Percentiles rank a stretch among this genome's conserved stretches.
Evolutionary conservation across 1,284 basidiomycete genomes (phyloP).

Genomic region (Sanguinoderma infundibulare): DNA sequence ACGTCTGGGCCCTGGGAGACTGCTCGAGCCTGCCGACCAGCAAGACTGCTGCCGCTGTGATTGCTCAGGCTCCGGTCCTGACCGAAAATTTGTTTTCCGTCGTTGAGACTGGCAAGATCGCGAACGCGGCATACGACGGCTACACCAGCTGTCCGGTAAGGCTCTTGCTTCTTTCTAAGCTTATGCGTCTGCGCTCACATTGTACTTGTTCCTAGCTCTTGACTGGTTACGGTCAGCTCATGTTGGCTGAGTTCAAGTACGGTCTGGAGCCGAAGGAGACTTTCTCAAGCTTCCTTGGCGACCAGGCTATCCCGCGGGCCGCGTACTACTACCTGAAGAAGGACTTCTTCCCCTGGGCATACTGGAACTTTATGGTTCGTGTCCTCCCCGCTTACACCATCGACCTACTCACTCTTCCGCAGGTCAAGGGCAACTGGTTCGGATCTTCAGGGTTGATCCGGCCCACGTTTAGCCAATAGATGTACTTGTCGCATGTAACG

Average conservation of each 20-base stretch:
- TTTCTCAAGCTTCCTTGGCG: slow-evolving; percentile 67
- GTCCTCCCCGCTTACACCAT: neutral
- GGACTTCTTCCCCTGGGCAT: slow-evolving; percentile 88
- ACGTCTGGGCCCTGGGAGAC: slow-evolving; percentile 92
- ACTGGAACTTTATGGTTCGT: slow-evolving; percentile 79
- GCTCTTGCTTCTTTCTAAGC: slow-evolving; percentile 10
- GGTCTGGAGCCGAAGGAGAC: slow-evolving; percentile 87
- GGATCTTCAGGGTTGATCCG: slow-evolving; percentile 56
- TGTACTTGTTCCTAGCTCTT: slow-evolving; percentile 55
- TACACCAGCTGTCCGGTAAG: slow-evolving; percentile 86
- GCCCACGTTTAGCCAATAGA: slow-evolving; percentile 43
- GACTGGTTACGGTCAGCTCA: slow-evolving; percentile 84
- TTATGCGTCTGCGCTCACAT: slow-evolving; percentile 1
- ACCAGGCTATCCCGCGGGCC: slow-evolving; percentile 75
- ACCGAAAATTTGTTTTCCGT: slow-evolving; percentile 86
- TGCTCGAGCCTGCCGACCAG: slow-evolving; percentile 91
- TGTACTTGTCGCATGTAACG: slow-evolving; percentile 1
- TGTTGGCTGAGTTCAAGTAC: slow-evolving; percentile 93
- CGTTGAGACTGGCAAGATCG: slow-evolving; percentile 73
- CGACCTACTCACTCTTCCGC: neutral
- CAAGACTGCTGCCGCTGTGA: slow-evolving; percentile 96
- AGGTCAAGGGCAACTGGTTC: slow-evolving; percentile 75
- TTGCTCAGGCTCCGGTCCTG: slow-evolving; percentile 90
- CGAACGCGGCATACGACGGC: slow-evolving; percentile 75
- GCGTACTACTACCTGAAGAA: slow-evolving; percentile 94